Evolutionary conservation across 108 stramenopile genomes (phyloP).

Genomic region (Cyclostephanos tholiformis): DNA sequence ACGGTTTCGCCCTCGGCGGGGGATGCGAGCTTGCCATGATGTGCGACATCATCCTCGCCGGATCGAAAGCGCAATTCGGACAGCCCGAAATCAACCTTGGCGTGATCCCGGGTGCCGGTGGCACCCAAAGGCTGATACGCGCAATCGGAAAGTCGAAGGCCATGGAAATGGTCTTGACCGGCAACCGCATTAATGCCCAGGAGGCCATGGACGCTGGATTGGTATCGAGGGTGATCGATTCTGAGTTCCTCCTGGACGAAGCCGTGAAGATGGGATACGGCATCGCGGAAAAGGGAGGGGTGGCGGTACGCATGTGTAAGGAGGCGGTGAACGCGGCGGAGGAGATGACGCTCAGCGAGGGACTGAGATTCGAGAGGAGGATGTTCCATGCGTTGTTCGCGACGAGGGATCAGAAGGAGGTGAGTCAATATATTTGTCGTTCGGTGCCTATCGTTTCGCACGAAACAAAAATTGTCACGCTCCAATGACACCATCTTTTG

Average conservation of each 20-base stretch:
- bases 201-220: constrained; percentile 89
- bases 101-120: constrained; percentile 95
- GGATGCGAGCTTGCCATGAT: constrained; percentile 99
- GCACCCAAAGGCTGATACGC: constrained; percentile 95
- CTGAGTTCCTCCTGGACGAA: constrained; percentile 77
- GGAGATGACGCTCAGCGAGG: constrained; percentile 91
- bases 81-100: constrained; percentile 99
- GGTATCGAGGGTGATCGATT: constrained; percentile 89
- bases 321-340: constrained; percentile 98
- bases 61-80: constrained; percentile 93
- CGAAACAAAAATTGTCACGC: not conserved
- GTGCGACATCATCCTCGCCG: constrained; percentile 97
- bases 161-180: constrained; percentile 97
- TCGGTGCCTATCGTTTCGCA: not conserved
- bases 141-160: constrained; percentile 98
- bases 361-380: constrained; percentile 93
- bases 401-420: constrained; percentile 98
- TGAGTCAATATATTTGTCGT: constrained; percentile 18
- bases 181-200: constrained; percentile 89
- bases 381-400: constrained; percentile 98
- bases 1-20: constrained; percentile 97
- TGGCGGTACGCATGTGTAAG: constrained; percentile 87
- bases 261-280: constrained; percentile 87
- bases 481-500: not conserved
- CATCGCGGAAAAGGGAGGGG: constrained; percentile 90